Evolutionary conservation across 2,329 filamentous ascomycete genomes (phyloP).

Genomic region (Aphanoascus verrucosus): DNA sequence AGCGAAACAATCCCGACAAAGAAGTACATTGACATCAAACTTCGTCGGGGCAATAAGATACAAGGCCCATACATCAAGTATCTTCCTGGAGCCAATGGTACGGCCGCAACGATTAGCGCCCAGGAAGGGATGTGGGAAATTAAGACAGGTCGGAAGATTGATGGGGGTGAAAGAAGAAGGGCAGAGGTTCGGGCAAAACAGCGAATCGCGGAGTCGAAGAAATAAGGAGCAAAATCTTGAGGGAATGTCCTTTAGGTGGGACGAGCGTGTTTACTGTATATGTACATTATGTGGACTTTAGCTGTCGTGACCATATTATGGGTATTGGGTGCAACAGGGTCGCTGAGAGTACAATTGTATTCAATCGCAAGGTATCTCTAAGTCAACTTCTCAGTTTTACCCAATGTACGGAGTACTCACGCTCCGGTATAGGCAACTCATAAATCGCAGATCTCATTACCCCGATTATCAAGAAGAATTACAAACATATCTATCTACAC

Average conservation of each 20-base stretch:
- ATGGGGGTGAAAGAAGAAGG: slow-evolving; percentile 85
- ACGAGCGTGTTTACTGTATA: background rate
- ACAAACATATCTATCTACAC: slow-evolving; percentile 9
- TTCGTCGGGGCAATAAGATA: slow-evolving; percentile 59
- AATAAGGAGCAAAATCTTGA: background rate
- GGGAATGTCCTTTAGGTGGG: background rate
- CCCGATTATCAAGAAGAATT: background rate
- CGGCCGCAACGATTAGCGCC: slow-evolving; percentile 55
- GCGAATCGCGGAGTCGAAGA: slow-evolving; percentile 55
- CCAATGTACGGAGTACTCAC: too few relatives aligned
- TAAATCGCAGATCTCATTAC: too few relatives aligned
- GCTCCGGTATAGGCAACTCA: background rate
- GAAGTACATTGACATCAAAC: slow-evolving; percentile 54
- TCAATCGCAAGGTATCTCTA: too few relatives aligned
- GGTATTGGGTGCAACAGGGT: background rate
- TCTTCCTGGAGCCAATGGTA: slow-evolving; percentile 49
- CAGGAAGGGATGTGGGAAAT: slow-evolving; percentile 92
- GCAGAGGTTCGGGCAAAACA: slow-evolving; percentile 81
- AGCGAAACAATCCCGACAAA: slow-evolving; percentile 37
- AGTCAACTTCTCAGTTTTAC: too few relatives aligned
- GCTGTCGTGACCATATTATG: background rate
- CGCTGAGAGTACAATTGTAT: background rate
- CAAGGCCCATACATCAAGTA: slow-evolving; percentile 63
- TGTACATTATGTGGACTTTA: background rate
- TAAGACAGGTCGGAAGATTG: slow-evolving; percentile 76